Base-by-base conservation (phyloP, 2,329 filamentous ascomycete species). In the Drechslerella coelobrocha region DNA sequence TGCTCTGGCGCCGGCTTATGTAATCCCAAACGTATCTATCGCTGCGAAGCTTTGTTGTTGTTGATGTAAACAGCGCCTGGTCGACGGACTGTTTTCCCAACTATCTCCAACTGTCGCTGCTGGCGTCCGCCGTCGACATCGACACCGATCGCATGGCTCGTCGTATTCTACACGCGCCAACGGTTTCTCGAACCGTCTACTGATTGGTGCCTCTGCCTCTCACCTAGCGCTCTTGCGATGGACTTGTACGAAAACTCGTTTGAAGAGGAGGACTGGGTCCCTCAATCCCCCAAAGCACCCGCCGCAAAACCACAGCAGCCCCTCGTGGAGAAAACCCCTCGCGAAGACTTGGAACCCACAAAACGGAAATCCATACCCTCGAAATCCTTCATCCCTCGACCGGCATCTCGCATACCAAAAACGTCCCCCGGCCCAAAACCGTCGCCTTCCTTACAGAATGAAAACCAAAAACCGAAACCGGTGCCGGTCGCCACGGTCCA, bases 351-450 rank as follows among this genome's bases (percentile, higher is more conserved):
- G 14, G 37, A 45, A 9, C 52, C 52, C n/a, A 14, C 29, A 19
- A 56, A 39, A n/a, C 24, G 21, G 10, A 69, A 62, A 8, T 34
- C 45, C 10, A 8, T 23, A 17, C 45, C 52, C 26, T 17, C 21
- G 12, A 61, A 69, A 34, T 69, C 65, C 2, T 31, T 62, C 21
- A 69, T 69, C 48, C 65, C 65, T 2, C 65, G 65, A n/a, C 56
- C 56, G n/a, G 34, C n/a, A 39, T 56, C 23, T 53, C 57, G 6
- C 52, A 60, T 19, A 62, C 34, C 34, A 57, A 54, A 8, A 34
- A 17, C 29, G 39, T 27, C 14, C 26, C 7, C n/a, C 45, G 21
- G n/a, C n/a, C 34, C 57, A 9, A 48, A 31, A 10, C 31, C 2
- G 7, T 23, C 27, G 9, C 23, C 6, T 5, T 41, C 10, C 31